These are phyloP conservation scores for Agaricus subrufescens DNA, from an alignment of 768 basidiomycete species.

Conservation along the genomic window DNA sequence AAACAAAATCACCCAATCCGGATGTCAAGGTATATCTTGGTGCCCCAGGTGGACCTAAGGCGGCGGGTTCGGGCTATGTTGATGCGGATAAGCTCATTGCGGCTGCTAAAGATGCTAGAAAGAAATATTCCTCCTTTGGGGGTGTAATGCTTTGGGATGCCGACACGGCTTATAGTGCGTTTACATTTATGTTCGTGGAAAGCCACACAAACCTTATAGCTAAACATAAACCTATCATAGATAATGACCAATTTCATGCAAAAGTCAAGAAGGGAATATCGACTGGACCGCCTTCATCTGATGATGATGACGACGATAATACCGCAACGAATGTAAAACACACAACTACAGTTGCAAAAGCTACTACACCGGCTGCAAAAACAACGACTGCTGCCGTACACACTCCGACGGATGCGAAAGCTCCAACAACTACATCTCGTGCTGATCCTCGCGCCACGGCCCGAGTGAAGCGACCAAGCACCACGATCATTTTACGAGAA, in stretches of 20 bases:
- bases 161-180: conserved; percentile 36
- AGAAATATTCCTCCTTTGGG: conserved; percentile 55
- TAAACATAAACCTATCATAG: conserved; percentile 24
- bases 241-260: conserved; percentile 53
- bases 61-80: conserved; percentile 52
- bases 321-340: not conserved
- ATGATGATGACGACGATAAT: not conserved
- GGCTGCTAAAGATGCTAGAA: conserved; percentile 39
- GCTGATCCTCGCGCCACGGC: conserved; percentile 28
- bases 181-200: conserved; percentile 1
- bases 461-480: conserved; percentile 27
- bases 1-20: conserved; percentile 48
- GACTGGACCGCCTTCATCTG: conserved; percentile 16
- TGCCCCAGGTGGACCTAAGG: conserved; percentile 46
- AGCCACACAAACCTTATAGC: not conserved
- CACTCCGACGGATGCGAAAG: too few species aligned
- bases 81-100: conserved; percentile 35
- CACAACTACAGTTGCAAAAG: conserved; percentile 7
- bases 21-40: conserved; percentile 60
- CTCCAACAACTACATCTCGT: not conserved
- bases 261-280: conserved; percentile 53
- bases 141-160: conserved; percentile 50
- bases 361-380: conserved; percentile 5
- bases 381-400: too few species aligned
- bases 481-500: conserved; percentile 13